These are phyloP conservation scores for Plantago ovata DNA, from an alignment of 257 asterid species.

Conservation along the genomic window DNA sequence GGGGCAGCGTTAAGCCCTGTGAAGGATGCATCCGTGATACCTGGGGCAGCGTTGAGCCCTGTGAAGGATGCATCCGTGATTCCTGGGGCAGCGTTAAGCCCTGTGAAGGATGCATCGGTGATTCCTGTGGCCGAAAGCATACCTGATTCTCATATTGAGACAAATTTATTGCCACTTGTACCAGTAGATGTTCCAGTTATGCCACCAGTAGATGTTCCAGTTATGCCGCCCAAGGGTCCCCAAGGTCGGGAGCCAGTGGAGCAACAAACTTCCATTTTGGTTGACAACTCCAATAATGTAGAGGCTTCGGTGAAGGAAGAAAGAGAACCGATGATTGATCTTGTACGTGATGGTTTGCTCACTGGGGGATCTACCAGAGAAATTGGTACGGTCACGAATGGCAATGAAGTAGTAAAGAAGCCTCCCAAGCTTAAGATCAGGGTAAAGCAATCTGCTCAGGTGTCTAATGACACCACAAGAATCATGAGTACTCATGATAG, in stretches of 20 bases:
- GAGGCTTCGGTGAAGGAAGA: conserved; percentile 34
- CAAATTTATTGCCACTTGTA: conserved; percentile 21
- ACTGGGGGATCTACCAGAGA: conserved; percentile 41
- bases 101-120: conserved; percentile 31
- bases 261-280: conserved; percentile 24
- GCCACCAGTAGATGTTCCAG: conserved; percentile 23
- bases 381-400: conserved; percentile 51
- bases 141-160: conserved; percentile 33
- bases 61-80: too few species aligned
- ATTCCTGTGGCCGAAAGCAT: conserved; percentile 27
- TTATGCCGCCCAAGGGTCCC: conserved; percentile 12
- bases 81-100: conserved; percentile 11
- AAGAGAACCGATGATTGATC: conserved; percentile 31
- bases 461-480: conserved; percentile 37
- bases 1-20: too few species aligned
- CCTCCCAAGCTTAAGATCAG: conserved; percentile 60
- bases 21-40: conserved; percentile 30
- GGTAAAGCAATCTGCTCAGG: conserved; percentile 70
- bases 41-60: conserved; percentile 16
- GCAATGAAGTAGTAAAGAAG: conserved; percentile 55
- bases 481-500: conserved; percentile 42
- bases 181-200: conserved; percentile 21
- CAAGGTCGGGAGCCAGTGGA: conserved; percentile 30
- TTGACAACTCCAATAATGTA: conserved; percentile 17
- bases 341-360: conserved; percentile 28